Conservation (phyloP, 2,329 filamentous ascomycete genomes). For the Fusarium lyarnte region DNA sequence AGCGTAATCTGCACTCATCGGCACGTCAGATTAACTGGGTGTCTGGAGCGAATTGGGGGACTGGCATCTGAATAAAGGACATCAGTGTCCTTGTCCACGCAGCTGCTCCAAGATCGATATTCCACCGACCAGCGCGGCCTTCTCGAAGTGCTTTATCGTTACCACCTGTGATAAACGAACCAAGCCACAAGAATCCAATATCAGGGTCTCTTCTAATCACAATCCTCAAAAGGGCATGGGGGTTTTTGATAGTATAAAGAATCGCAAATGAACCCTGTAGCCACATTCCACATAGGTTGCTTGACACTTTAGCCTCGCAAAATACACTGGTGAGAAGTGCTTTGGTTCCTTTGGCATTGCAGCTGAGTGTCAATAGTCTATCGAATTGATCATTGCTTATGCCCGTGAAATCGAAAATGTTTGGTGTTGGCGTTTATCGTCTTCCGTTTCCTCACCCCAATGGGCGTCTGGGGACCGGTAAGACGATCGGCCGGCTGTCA, state of each 20-base stretch:
- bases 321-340: constrained; percentile 33
- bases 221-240: constrained; percentile 11
- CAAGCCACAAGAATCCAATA: constrained; percentile 31
- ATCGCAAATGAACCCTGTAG: constrained; percentile 32
- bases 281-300: constrained; percentile 36
- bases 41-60: not conserved
- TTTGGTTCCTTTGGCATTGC: constrained; percentile 25
- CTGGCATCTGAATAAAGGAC: constrained; percentile 25
- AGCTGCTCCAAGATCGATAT: constrained; percentile 22
- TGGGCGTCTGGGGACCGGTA: constrained; percentile 4
- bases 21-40: constrained; percentile 19
- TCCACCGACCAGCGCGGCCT: constrained; percentile 23
- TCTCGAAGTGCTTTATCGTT: not conserved
- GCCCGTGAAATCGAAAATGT: not conserved
- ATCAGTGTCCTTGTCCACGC: constrained; percentile 25
- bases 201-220: constrained; percentile 27
- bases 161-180: constrained; percentile 31
- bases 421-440: no score
- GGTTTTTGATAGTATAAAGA: constrained; percentile 10
- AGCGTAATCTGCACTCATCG: constrained; percentile 33
- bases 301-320: constrained; percentile 25
- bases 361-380: constrained; percentile 34
- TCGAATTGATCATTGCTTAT: constrained; percentile 10
- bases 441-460: not conserved
- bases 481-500: constrained; percentile 28